A percentile compares a stretch with the other conserved stretches of the same genome.
phyloP scores from a whole-genome alignment of 1,139 yeast species.

The Sugiyamaella neomexicana region DNA sequence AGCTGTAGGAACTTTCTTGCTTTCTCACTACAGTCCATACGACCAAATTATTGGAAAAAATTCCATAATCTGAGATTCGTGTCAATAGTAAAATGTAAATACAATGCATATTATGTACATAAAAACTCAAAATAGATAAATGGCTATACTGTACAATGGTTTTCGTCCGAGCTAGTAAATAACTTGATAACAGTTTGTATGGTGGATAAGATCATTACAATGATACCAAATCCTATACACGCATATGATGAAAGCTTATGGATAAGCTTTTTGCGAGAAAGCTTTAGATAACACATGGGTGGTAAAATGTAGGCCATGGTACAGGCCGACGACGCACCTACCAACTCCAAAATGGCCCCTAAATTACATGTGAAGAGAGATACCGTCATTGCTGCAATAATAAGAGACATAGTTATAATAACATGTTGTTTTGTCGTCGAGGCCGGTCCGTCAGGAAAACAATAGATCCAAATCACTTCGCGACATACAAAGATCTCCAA shows the following conservation, averaged over 20 bases:
- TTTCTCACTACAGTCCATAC: too few species aligned
- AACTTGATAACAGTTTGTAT: constrained; percentile 64
- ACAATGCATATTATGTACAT: constrained; percentile 6
- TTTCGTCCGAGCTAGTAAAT: constrained; percentile 44
- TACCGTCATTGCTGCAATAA: constrained; percentile 69
- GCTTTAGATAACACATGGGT: constrained; percentile 73
- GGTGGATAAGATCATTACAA: constrained; percentile 78
- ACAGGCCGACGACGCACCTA: constrained; percentile 92
- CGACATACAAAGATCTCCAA: constrained; percentile 86
- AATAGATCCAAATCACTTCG: constrained; percentile 73
- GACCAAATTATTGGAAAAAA: too few species aligned
- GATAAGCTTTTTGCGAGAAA: constrained; percentile 53
- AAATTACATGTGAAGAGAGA: constrained; percentile 81
- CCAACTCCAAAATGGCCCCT: constrained; percentile 84
- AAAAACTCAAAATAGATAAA: neutral
- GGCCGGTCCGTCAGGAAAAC: constrained; percentile 39
- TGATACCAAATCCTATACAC: constrained; percentile 69
- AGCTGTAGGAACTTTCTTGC: too few species aligned
- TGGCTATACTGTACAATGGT: constrained; percentile 45
- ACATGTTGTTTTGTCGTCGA: constrained; percentile 48
- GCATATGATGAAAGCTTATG: constrained; percentile 56
- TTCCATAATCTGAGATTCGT: too few species aligned
- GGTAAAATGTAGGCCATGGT: constrained; percentile 91
- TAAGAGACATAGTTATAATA: constrained; percentile 64
- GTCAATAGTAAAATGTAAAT: too few species aligned